Percentiles rank a stretch among this genome's conserved stretches.
phyloP scores from a whole-genome alignment of 2,329 filamentous ascomycete species.

The Tympanopsis confertula region DNA sequence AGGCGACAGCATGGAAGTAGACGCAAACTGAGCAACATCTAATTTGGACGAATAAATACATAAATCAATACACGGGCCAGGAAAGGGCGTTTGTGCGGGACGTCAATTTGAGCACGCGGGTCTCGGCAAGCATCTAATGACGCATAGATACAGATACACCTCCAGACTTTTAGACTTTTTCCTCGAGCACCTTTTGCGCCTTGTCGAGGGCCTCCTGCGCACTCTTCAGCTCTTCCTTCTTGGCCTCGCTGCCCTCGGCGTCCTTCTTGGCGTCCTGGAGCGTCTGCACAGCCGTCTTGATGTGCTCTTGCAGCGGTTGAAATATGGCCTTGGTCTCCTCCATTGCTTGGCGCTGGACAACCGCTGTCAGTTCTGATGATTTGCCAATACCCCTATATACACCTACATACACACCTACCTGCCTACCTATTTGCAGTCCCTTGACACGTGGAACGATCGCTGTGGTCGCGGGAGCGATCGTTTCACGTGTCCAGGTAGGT shows the following conservation, averaged over 20 bases:
- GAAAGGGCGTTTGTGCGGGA: too few relatives aligned
- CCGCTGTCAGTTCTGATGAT: neutral
- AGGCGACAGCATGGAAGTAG: slow-evolving; percentile 58
- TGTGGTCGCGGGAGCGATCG: too few relatives aligned
- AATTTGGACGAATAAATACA: slow-evolving; percentile 5
- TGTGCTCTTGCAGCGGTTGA: slow-evolving; percentile 57
- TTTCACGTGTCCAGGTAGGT: too few relatives aligned
- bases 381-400: neutral
- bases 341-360: slow-evolving; percentile 40
- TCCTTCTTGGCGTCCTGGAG: slow-evolving; percentile 61
- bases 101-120: too few relatives aligned
- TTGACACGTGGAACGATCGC: too few relatives aligned
- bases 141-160: too few relatives aligned
- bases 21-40: slow-evolving; percentile 21
- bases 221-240: slow-evolving; percentile 35
- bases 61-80: too few relatives aligned
- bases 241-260: slow-evolving; percentile 27
- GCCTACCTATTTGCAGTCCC: too few relatives aligned
- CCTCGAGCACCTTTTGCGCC: slow-evolving; percentile 28
- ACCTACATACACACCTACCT: too few relatives aligned
- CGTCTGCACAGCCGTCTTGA: slow-evolving; percentile 58
- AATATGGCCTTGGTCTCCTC: slow-evolving; percentile 82
- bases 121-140: too few relatives aligned
- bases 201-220: slow-evolving; percentile 41
- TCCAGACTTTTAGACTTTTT: neutral